Evolutionary conservation across 225 moss, liverwort and hornwort species (phyloP).

Genomic region (Marchantia polymorpha): DNA sequence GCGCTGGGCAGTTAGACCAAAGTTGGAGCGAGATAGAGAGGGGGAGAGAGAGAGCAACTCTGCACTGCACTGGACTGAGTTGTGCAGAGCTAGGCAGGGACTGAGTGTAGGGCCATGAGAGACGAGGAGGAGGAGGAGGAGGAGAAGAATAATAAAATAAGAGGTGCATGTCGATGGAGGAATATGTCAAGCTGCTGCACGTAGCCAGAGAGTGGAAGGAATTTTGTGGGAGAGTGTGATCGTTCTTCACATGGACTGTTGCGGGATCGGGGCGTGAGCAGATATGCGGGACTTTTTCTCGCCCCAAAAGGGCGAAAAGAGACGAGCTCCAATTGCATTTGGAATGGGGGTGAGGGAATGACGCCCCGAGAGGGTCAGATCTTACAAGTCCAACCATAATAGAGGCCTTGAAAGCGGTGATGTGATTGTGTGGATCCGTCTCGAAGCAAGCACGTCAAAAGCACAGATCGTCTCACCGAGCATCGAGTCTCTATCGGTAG

Average conservation of each 20-base stretch:
- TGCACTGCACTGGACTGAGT: too few relatives aligned
- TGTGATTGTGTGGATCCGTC: constrained; percentile 1
- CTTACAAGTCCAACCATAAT: not conserved
- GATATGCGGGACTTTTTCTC: not conserved
- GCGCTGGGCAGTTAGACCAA: too few relatives aligned
- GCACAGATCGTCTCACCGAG: not conserved
- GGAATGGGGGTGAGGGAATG: not conserved
- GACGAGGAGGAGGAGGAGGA: too few relatives aligned
- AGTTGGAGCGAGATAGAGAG: too few relatives aligned
- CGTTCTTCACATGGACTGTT: not conserved
- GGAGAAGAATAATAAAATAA: too few relatives aligned
- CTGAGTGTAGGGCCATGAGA: too few relatives aligned
- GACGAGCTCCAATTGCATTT: not conserved
- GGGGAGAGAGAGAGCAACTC: too few relatives aligned
- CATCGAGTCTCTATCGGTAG: not conserved
- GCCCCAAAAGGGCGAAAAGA: not conserved
- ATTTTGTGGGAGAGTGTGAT: not conserved
- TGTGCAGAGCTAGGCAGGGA: too few relatives aligned
- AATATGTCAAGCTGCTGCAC: too few relatives aligned
- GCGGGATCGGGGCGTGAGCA: not conserved
- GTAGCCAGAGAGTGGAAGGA: not conserved
- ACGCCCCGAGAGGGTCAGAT: not conserved
- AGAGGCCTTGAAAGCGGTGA: not conserved
- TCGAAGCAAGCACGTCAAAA: not conserved
- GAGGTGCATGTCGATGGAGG: too few relatives aligned